Base-by-base conservation (phyloP, 805 yeast genomes). In the Danielozyma ontarioensis region DNA sequence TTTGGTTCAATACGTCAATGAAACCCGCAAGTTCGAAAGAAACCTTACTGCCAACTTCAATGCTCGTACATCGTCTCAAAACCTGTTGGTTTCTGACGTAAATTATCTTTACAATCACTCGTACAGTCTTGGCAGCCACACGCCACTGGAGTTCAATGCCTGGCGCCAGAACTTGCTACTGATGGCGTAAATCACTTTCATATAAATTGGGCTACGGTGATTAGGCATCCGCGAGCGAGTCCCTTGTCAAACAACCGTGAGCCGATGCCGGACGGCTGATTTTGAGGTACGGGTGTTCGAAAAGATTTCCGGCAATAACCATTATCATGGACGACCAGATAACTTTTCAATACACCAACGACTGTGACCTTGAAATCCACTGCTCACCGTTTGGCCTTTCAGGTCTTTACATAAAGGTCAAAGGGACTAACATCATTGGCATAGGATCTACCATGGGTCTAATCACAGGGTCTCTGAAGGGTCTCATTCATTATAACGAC, bases 391-490 rank as follows among this genome's bases (percentile, higher is more conserved):
- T 73, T 46, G 79, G 79, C 11, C 59, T 73, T 14, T 62, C 72
- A 23, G 78, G 78, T 11, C 46, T 72, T 7, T 73, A 72, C 46
- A 58, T 73, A 25, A 70, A 70, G 37, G 57, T 73, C 12, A 58
- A 55, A 4, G 76, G 70, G 6, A 67, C 74, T 1, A 69, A 70
- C 31, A 56, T 72, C 5, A 68, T 72, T 53, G 79, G 79, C 0
- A 69, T 73, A 5, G 79, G 79, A 3, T 66, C 74, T 7, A 72
- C 78, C 13, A 71, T 73, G 77, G 78, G 77, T 5, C 54, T 74
- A 25, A 61, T 73, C n/a, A 70, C 77, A 0, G 78, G 78, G 5
- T 55, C 66, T 4, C 68, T 76, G 14, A 62, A 57, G 19, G 79
- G 79, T 1, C 54, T 54, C 33, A 57, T 73, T 5, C 74, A 70